phyloP scores from a whole-genome alignment of 1,139 yeast genomes.

The Geotrichum fermentans region DNA sequence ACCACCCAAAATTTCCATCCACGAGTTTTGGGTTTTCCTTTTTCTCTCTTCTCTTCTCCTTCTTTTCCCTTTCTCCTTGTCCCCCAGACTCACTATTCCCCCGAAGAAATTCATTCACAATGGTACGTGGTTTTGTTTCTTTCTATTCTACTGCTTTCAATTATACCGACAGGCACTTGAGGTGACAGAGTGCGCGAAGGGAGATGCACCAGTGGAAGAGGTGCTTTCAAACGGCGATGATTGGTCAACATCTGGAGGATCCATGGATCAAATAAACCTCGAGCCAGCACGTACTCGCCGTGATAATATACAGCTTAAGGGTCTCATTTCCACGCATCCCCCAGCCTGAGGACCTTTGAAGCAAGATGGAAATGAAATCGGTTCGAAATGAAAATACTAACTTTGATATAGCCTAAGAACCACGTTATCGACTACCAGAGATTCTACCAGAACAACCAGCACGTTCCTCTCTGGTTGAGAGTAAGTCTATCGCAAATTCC shows the following conservation, averaged over 20 bases:
- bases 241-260: too few species aligned
- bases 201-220: too few species aligned
- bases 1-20: neutral
- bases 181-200: too few species aligned
- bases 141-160: too few species aligned
- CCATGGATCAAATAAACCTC: too few species aligned
- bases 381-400: conserved; percentile 1
- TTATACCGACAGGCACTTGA: too few species aligned
- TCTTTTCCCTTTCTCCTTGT: neutral
- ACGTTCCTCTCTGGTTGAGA: conserved; percentile 41
- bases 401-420: conserved; percentile 25
- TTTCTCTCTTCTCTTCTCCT: neutral
- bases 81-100: too few species aligned
- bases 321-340: too few species aligned
- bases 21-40: neutral
- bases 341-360: too few species aligned
- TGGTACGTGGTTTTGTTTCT: conserved; percentile 1
- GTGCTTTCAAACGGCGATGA: too few species aligned
- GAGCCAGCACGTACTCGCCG: too few species aligned
- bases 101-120: neutral
- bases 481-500: conserved; percentile 6
- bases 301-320: too few species aligned
- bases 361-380: neutral
- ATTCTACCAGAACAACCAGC: conserved; percentile 38
- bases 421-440: conserved; percentile 39